Percentiles rank a stretch among this genome's conserved stretches.
Conservation (phyloP, 768 basidiomycete genomes). For the Amanita rubescens region DNA sequence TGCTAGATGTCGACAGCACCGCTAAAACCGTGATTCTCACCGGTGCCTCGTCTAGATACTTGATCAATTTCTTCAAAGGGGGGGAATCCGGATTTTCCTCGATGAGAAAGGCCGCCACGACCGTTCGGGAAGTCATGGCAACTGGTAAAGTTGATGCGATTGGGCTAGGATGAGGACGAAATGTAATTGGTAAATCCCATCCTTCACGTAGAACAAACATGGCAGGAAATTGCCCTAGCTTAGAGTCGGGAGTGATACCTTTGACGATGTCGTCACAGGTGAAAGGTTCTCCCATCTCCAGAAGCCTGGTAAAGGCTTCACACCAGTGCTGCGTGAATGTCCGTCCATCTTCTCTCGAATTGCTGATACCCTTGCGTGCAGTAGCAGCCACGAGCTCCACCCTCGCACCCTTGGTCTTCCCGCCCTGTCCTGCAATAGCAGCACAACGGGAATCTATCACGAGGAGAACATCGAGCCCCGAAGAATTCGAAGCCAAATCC, state of each 20-base stretch:
- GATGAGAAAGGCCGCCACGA: slow-evolving; percentile 7
- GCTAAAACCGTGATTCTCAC: slow-evolving; percentile 8
- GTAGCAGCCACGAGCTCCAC: slow-evolving; percentile 13
- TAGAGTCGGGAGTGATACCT: slow-evolving; percentile 6
- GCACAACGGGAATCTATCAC: slow-evolving; percentile 12
- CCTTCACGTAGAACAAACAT: slow-evolving; percentile 10
- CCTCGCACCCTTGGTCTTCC: slow-evolving; percentile 13
- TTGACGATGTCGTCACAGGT: slow-evolving; percentile 9
- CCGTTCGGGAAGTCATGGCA: slow-evolving; percentile 8
- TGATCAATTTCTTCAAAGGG: not conserved
- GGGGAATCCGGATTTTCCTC: not conserved
- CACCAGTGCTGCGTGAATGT: slow-evolving; percentile 14
- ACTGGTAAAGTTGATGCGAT: slow-evolving; percentile 7
- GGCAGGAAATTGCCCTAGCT: slow-evolving; percentile 10
- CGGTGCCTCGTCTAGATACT: not conserved
- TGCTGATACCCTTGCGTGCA: slow-evolving; percentile 13
- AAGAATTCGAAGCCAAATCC: slow-evolving; percentile 6
- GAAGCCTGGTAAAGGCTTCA: slow-evolving; percentile 13
- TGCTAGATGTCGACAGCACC: slow-evolving; percentile 9
- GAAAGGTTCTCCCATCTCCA: slow-evolving; percentile 13
- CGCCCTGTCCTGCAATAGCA: slow-evolving; percentile 11
- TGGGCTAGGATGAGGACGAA: no score
- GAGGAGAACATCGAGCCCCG: slow-evolving; percentile 12
- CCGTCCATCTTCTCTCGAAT: slow-evolving; percentile 10
- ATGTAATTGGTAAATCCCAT: slow-evolving; percentile 11